Base-by-base conservation (phyloP, 192 early-diverging fungal species). In the Backusella sp. region DNA sequence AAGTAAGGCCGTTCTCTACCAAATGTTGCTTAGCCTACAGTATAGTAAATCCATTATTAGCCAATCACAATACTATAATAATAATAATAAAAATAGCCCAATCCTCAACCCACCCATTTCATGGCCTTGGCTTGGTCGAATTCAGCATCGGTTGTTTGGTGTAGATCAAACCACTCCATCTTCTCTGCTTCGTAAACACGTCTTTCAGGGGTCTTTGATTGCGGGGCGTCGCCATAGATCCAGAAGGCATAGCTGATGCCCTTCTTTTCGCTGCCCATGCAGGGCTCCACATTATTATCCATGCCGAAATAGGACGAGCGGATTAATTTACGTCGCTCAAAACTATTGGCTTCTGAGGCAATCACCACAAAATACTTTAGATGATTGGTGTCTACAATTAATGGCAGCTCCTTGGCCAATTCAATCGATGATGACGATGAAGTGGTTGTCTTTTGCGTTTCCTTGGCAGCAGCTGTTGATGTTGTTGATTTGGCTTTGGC, bases 251-350 rank as follows among this genome's bases (percentile, higher is more conserved):
- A 85, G 66, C 81, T 82, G 30, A 86, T 80, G 2, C 44, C 44
- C 21, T 71, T 71, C 21, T 62, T 62, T 19, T 74, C 74, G 32
- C 77, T 75, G 44, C 86, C 78, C 72, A 85, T 88, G 71, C 86
- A 90, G 5, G 86, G 88, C 46, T 81, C 70, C 9, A 88, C 52
- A 72, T 87, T 90, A 73, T 90, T 75, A 26, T 75, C 66, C 49
- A 88, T 83, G 11, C 88, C 88, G 83, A 90, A 90, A 53, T 87
- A 74, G 6, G 76, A 78, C 69, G 87, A 78, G 21, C 88, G 86
- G 26, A 90, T 81, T 78, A 86, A 79, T 32, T 75, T 76, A 26
- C 88, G 83, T 23, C 84, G 80, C 28, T 73, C 77, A 0, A 84
- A 80, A 65, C 79, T 73, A 59, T 62, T 75, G 42, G 82, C 75